Evolutionary conservation across 306 rosid genomes (phyloP), one percentile per base, ranked within the genome.

Genomic region (Hippophae gyantsensis): DNA sequence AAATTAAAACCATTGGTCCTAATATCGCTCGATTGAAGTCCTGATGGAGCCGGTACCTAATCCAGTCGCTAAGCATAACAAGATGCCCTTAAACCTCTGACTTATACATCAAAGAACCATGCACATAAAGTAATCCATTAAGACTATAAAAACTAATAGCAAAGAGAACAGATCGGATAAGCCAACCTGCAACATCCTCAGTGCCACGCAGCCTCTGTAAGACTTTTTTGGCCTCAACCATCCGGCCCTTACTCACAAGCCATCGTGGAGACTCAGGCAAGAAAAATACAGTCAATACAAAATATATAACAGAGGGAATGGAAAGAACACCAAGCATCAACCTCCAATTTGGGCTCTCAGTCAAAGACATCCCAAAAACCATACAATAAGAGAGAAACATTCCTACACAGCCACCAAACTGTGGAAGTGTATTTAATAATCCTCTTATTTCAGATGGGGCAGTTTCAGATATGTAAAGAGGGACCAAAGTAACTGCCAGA

Each of bases 391-490:
- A 87, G 61, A 90, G 14, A 68, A 87, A 90, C 96, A 90, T 90
- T 72, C 97, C 97, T 49, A 70, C 90, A 9, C 95, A 87, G 57
- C 97, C 97, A 40, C 89, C 71, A 74, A 90, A 90, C 75, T 90
- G 97, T 1, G 97, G 97, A 40, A 90, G 87, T 18, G 97, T 90
- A 69, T 90, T 90, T 68, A 90, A 74, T 44, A 64, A 71, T 67
- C 97, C 97, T 72, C 97, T 87, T 42, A 85, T 87, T 78, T 90
- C 96, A 66, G 97, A 83, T 12, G 97, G 97, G 49, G 97, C 96
- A 0, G 86, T 90, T 89, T 90, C 97, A 51, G 96, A 90, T 60
- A 90, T 90, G 67, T 90, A 90, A 57, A 90, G 79, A 0, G 97
- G 97, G 48, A 85, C 87, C 61, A 90, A 65, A 50, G 97, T 90